Percentiles rank a stretch among this genome's conserved stretches.
phyloP scores from a whole-genome alignment of 1,139 yeast genomes.

The Diutina pseudorugosa region DNA sequence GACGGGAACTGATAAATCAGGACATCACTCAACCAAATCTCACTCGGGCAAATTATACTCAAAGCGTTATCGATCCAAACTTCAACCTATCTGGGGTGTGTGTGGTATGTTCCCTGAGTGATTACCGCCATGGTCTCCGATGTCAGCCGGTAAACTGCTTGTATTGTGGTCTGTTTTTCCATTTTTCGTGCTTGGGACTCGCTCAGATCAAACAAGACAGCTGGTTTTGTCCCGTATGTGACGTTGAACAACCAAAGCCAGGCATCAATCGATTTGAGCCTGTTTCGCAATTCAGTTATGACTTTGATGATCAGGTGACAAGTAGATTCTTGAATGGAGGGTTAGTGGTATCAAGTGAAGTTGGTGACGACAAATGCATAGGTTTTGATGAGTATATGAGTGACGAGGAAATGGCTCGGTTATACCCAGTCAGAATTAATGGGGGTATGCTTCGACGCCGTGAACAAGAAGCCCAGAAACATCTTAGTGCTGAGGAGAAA shows the following conservation, averaged over 20 bases:
- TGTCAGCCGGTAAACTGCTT: conserved; percentile 18
- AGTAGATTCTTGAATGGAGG: neutral
- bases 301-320: neutral
- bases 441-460: conserved; percentile 30
- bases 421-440: conserved; percentile 16
- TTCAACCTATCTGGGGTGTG: conserved; percentile 14
- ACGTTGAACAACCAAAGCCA: conserved; percentile 18
- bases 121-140: conserved; percentile 11
- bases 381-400: neutral
- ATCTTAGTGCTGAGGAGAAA: conserved; percentile 24
- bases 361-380: neutral
- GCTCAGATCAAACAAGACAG: conserved; percentile 6
- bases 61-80: neutral
- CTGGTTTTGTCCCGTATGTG: conserved; percentile 38
- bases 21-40: neutral
- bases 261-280: neutral
- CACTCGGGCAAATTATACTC: neutral
- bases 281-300: conserved; percentile 6
- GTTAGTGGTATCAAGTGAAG: neutral
- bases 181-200: conserved; percentile 22
- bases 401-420: neutral
- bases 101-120: conserved; percentile 26
- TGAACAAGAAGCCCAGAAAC: conserved; percentile 20
- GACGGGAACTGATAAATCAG: neutral
- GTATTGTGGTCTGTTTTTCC: conserved; percentile 24